These are phyloP conservation scores for Urostyla sp. DNA, from an alignment of 73 alveolate genomes.

Conservation along the genomic window DNA sequence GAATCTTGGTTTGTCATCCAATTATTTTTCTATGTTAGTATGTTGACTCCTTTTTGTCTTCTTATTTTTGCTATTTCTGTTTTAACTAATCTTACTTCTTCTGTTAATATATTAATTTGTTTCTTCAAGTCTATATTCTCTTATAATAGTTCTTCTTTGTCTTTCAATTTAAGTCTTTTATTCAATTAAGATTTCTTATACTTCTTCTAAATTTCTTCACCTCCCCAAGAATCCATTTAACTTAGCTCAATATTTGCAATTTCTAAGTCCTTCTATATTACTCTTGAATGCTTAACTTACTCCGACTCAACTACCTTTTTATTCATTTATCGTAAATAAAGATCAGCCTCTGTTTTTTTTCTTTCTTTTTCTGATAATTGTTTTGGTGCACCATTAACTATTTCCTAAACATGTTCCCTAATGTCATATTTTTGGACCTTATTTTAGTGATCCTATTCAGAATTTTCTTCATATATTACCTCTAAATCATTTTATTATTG, in stretches of 20 bases:
- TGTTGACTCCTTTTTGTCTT: neutral
- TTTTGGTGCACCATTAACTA: constrained; percentile 2
- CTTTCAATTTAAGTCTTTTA: constrained; percentile 29
- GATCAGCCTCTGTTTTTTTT: constrained; percentile 23
- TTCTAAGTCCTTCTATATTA: constrained; percentile 2
- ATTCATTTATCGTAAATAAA: neutral
- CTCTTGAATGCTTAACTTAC: neutral
- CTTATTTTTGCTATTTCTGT: constrained; percentile 23
- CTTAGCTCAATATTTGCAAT: constrained; percentile 11
- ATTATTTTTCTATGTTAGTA: neutral
- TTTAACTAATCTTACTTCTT: constrained; percentile 15
- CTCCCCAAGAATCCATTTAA: constrained; percentile 18
- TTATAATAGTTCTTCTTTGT: neutral
- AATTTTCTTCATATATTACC: constrained; percentile 26
- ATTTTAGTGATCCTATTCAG: constrained; percentile 5
- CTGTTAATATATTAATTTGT: constrained; percentile 13
- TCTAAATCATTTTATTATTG: neutral
- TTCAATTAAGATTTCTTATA: neutral
- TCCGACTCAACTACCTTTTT: neutral
- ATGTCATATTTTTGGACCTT: constrained; percentile 1
- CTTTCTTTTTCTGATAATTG: constrained; percentile 15
- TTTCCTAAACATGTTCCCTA: neutral
- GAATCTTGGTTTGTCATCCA: neutral
- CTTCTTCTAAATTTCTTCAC: neutral
- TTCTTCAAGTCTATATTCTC: neutral